Percentiles rank a stretch among this genome's conserved stretches.
Conservation (phyloP, 139 green algal species). For the Coccomyxa sp. region DNA sequence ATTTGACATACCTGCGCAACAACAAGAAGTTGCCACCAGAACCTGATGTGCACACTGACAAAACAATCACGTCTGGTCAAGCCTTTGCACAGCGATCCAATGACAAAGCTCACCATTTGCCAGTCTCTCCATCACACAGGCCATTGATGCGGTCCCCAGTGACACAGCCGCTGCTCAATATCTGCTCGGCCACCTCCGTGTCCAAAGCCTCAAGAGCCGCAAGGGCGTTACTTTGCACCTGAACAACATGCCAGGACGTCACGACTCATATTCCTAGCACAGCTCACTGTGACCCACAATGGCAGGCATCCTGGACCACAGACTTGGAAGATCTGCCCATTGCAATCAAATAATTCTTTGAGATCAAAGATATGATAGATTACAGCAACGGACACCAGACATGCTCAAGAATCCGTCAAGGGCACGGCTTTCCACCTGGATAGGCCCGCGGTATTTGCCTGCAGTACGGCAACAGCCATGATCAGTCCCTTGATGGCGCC, state of each 20-base stretch:
- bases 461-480: too few species aligned
- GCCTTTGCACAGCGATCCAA: neutral
- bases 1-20: conserved; percentile 89
- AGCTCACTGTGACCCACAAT: too few species aligned
- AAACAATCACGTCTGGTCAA: neutral
- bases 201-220: conserved; percentile 85
- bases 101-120: conserved; percentile 71
- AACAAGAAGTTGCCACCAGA: neutral
- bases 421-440: conserved; percentile 86
- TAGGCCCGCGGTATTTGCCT: conserved; percentile 93
- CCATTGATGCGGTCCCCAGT: conserved; percentile 91
- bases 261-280: neutral
- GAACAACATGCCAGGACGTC: neutral
- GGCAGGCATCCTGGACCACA: too few species aligned
- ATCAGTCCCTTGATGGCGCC: too few species aligned
- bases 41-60: neutral
- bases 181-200: conserved; percentile 47
- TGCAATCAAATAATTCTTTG: neutral
- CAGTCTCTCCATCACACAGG: conserved; percentile 81
- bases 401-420: too few species aligned
- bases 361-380: too few species aligned
- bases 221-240: conserved; percentile 89
- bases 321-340: neutral
- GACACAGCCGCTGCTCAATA: conserved; percentile 72
- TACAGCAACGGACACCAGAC: too few species aligned